Conservation (phyloP, 768 basidiomycete genomes). For the Boletus rufocinnamomeus region DNA sequence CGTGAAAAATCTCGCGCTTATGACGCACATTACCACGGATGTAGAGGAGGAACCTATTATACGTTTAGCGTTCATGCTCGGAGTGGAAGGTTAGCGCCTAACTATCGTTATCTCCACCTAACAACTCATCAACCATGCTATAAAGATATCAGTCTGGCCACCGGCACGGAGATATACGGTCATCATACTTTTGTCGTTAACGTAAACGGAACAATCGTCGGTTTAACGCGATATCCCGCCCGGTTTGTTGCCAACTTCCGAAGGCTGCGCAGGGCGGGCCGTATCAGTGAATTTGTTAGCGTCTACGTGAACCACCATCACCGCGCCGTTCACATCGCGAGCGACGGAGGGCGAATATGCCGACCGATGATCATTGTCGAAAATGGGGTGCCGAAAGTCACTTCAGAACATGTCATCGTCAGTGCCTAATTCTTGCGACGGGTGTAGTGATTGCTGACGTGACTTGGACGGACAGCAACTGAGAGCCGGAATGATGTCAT, state of each 20-base stretch:
- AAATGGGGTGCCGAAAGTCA: slow-evolving; percentile 72
- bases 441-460: slow-evolving; percentile 5
- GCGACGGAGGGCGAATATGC: slow-evolving; percentile 97
- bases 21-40: slow-evolving; percentile 99
- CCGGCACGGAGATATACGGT: slow-evolving; percentile 96
- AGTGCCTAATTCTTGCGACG: slow-evolving; percentile 5
- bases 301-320: slow-evolving; percentile 97
- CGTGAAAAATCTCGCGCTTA: slow-evolving; percentile 97
- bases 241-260: slow-evolving; percentile 91
- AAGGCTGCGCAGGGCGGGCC: slow-evolving; percentile 86
- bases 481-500: slow-evolving; percentile 74
- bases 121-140: slow-evolving; percentile 16
- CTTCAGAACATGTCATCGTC: slow-evolving; percentile 77
- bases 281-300: slow-evolving; percentile 94
- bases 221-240: slow-evolving; percentile 81
- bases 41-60: slow-evolving; percentile 95
- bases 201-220: slow-evolving; percentile 95
- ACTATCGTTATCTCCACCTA: slow-evolving; percentile 10
- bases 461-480: slow-evolving; percentile 54
- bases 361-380: slow-evolving; percentile 97
- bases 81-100: slow-evolving; percentile 78
- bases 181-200: slow-evolving; percentile 92
- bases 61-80: slow-evolving; percentile 89
- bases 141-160: slow-evolving; percentile 84
- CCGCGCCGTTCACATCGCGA: slow-evolving; percentile 90